Base-by-base conservation (phyloP, 2,329 filamentous ascomycete species). In the Trichoderma koningii region DNA sequence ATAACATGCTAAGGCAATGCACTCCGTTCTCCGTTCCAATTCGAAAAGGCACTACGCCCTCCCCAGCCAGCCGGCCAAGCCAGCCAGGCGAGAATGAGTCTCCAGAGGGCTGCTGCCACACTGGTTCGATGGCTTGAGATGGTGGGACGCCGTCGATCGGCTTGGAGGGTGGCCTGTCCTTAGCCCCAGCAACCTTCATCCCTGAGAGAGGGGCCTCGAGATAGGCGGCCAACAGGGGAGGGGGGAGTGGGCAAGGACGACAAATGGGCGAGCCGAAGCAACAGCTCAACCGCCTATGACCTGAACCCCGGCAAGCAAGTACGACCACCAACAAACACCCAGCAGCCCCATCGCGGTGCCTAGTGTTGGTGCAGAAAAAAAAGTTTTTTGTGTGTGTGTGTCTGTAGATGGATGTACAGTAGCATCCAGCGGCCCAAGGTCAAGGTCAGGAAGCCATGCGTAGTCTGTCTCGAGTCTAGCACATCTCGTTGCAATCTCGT, bases 101-200 rank as follows among this genome's bases (percentile, higher is more conserved):
- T 41, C 52, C 44, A 48, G 34, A n/a, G 45, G 44, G 21, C 45
- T 59, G 21, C 45, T 59, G 53, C 63, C 47, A 47, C 44, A 48
- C 61, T 63, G 61, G 51, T 50, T 52, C 52, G 42, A 61, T 51
- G 61, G 59, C 55, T 63, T 66, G 57, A 50, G 56, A 55, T 56
- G 64, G 64, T 63, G 59, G 64, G 59, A 44, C 60, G 47, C 60
- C 64, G 64, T 66, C 64, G 64, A 66, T 66, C 64, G 64, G 52
- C 50, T 66, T 56, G 59, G 64, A 52, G 64, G 64, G 55, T 52
- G 55, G 34, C 53, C 48, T 60, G 55, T 50, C 41, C 55, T 51
- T 66, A 23, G 59, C 17, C 41, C 55, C 56, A 63, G 44, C 51
- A 63, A 34, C 56, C 44, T 38, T 52, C 19, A 59, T 59, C 42